Base-by-base conservation (phyloP, 306 rosid genomes). In the Lithocarpus polystachyus region DNA sequence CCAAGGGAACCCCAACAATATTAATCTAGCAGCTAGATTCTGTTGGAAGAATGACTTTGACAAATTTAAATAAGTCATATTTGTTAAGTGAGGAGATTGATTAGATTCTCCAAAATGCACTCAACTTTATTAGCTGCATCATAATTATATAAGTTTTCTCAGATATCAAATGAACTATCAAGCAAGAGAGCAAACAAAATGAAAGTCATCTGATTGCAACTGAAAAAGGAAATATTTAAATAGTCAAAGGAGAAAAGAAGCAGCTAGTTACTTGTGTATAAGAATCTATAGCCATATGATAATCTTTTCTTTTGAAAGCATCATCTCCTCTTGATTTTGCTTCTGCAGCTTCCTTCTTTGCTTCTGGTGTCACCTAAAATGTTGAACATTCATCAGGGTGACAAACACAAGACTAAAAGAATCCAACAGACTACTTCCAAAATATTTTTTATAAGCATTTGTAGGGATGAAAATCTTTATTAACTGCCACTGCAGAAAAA, bases 311-410 rank as follows among this genome's bases (percentile, higher is more conserved):
- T 28, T 85, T 81, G 87, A 91, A 96, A 83, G 99, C 98, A 76
- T 96, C 98, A 1, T 87, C 89, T 57, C 93, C 99, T 89, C 98
- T 89, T 33, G 89, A 77, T 89, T 96, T 96, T 82, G 97, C 96
- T 84, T 93, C 98, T 40, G 93, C 93, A 69, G 98, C 98, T 86
- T 89, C 88, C 87, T 84, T 89, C 85, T 91, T 91, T 59, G 89
- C 90, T 84, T 93, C 98, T 68, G 93, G 91, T 26, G 92, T 4
- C 77, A 93, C 97, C 99, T 96, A 73, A 65, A 76, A 80, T 69
- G 51, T 74, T 13, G 75, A 75, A 84, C 74, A 55, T 62, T 74
- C 69, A 80, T 60, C 54, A 57, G 40, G 40, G 53, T 14, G 45
- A 40, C 22, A 78, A 45, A 17, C 31, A 60, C 77, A 52, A 10